Evolutionary conservation across 306 rosid genomes (phyloP).

Genomic region (Leucaena leucocephala): DNA sequence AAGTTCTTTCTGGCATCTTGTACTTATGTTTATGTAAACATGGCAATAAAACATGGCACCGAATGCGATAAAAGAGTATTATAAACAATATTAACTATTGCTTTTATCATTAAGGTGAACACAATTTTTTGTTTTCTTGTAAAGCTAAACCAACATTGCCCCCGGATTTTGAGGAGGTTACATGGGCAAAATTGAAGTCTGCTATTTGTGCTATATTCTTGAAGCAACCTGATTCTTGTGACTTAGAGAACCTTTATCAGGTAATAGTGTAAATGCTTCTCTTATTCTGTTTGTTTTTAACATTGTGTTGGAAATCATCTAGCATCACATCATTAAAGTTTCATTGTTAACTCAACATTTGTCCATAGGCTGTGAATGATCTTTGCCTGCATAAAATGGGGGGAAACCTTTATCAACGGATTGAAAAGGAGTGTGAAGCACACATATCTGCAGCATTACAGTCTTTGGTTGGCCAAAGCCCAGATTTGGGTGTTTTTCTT

Average conservation of each 20-base stretch:
- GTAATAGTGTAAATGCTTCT: conserved; percentile 41
- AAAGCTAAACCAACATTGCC: conserved; percentile 84
- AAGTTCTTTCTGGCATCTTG: background rate
- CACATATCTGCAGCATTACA: conserved; percentile 85
- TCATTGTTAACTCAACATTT: conserved; percentile 42
- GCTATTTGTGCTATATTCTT: conserved; percentile 92
- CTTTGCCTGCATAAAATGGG: conserved; percentile 95
- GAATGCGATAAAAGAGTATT: background rate
- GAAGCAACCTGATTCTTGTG: conserved; percentile 80
- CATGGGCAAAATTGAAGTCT: conserved; percentile 91
- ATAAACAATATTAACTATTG: background rate
- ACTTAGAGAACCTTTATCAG: conserved; percentile 93
- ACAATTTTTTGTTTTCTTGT: conserved; percentile 31
- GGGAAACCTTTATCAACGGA: conserved; percentile 88
- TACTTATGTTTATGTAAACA: conserved; percentile 18
- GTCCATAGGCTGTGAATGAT: conserved; percentile 75
- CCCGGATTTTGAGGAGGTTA: conserved; percentile 83
- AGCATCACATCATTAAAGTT: conserved; percentile 32
- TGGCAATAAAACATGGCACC: conserved; percentile 15
- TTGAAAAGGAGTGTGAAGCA: conserved; percentile 89
- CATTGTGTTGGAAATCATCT: conserved; percentile 18
- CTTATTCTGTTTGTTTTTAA: conserved; percentile 19
- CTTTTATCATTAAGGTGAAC: conserved; percentile 25
- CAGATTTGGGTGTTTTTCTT: conserved; percentile 89
- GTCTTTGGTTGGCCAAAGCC: conserved; percentile 96